These are phyloP conservation scores for Sphagnum magellanicum DNA, from an alignment of 228 moss, liverwort and hornwort species.

Conservation along the genomic window DNA sequence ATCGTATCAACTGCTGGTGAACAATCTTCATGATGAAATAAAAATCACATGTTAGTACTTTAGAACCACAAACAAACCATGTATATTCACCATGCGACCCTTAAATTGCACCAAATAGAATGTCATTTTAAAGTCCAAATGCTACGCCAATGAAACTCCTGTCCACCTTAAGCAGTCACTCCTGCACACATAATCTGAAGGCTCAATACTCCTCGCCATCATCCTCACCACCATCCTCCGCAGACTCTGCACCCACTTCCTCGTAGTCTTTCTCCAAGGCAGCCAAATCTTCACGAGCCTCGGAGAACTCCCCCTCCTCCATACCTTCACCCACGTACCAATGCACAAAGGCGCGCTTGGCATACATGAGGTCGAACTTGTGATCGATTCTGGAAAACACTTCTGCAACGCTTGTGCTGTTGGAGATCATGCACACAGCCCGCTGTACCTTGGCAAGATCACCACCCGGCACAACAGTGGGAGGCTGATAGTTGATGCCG, in stretches of 20 bases:
- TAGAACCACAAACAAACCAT: too few species aligned
- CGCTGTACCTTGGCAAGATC: conserved; percentile 54
- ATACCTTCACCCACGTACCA: conserved; percentile 63
- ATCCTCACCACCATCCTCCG: conserved; percentile 35
- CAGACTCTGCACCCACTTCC: conserved; percentile 45
- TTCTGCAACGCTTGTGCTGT: conserved; percentile 32
- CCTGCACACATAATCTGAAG: too few species aligned
- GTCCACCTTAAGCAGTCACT: too few species aligned
- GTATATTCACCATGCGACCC: too few species aligned
- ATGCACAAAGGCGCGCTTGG: conserved; percentile 54
- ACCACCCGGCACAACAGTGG: conserved; percentile 44
- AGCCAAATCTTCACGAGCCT: conserved; percentile 51
- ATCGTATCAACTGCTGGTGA: too few species aligned
- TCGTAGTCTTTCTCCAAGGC: conserved; percentile 57
- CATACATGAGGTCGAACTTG: conserved; percentile 52
- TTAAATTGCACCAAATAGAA: too few species aligned
- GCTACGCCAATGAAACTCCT: too few species aligned
- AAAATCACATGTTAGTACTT: too few species aligned
- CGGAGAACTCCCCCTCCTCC: conserved; percentile 59
- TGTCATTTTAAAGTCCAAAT: too few species aligned
- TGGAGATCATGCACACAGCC: conserved; percentile 49
- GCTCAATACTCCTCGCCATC: conserved; percentile 39
- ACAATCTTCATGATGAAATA: too few species aligned
- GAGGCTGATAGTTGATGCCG: conserved; percentile 25
- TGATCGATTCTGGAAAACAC: conserved; percentile 15